Base-by-base conservation (phyloP, 306 rosid genomes). In the Crotalaria pallida region DNA sequence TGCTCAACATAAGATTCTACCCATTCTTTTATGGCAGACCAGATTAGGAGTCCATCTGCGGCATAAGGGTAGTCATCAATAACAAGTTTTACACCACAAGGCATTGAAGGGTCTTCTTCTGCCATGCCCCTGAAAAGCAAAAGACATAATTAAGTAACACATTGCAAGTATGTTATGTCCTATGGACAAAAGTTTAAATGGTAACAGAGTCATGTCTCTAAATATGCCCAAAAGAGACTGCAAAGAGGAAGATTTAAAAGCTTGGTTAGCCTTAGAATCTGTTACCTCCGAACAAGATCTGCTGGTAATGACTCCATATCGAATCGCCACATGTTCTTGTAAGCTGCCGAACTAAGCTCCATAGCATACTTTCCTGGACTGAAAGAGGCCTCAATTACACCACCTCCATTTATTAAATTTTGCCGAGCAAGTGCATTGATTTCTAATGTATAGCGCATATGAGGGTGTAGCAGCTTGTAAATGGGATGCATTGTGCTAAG, bases 1-100 rank as follows among this genome's bases (percentile, higher is more conserved):
- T 80, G 92, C 22, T 75, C 72, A 2, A 88, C 95, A 21, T 88
- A 94, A 38, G 90, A 84, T 67, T 85, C 89, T 52, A 94, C 96
- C 97, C 95, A 90, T 68, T 94, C 96, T 86, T 87, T 77, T 58
- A 87, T 87, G 64, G 96, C 96, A n/a, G 97, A 87, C 98, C 98
- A 94, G 58, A 94, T 71, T 9, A 90, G 84, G 48, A 94, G 96
- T 58, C 98, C 98, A 57, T 94, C 98, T 2, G 96, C 82, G 31
- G 98, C 98, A 43, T 94, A 94, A 40, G 98, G 98, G 80, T 94
- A 94, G 82, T 94, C 97, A 61, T 90, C 96, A 47, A 94, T 85
- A 23, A 90, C 84, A 23, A 90, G 98, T 79, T 68, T 90, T 59
- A 94, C 72, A 43, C 98, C 98, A 68, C 78, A 76, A 17, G 97